Percentiles rank a stretch among this genome's conserved stretches.
Evolutionary conservation across 148 eudicot genomes (phyloP).

Genomic region (Chenopodium quinoa): DNA sequence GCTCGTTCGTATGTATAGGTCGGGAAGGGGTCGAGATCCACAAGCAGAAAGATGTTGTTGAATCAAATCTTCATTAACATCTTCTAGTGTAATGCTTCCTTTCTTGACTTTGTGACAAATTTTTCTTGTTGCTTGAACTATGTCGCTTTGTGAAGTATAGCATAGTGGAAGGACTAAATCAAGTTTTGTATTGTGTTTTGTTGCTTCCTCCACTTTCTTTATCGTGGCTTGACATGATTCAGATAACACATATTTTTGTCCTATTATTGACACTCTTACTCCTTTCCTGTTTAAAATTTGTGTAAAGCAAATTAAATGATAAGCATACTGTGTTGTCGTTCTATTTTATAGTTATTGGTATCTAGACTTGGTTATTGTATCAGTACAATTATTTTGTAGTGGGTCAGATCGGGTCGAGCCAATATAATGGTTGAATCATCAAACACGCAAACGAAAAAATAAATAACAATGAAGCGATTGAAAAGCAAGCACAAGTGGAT

Average conservation of each 20-base stretch:
- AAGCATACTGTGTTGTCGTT: no score
- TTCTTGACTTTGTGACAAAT: slow-evolving; percentile 5
- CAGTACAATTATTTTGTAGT: no score
- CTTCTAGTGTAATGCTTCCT: neutral
- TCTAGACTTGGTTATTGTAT: no score
- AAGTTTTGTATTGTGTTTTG: slow-evolving; percentile 6
- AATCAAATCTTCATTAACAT: slow-evolving; percentile 3
- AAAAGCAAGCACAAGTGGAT: no score
- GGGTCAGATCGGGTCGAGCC: no score
- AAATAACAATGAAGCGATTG: no score
- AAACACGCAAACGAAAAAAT: no score
- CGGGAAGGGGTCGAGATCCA: neutral
- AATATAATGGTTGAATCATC: no score
- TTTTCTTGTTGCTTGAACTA: no score
- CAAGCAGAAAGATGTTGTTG: neutral
- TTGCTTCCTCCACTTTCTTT: neutral
- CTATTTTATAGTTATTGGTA: no score
- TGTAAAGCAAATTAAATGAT: no score
- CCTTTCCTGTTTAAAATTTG: slow-evolving; percentile 6
- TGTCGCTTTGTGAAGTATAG: slow-evolving; percentile 12
- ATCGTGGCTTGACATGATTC: neutral
- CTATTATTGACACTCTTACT: slow-evolving; percentile 5
- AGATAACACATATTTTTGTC: neutral
- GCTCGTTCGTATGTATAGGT: slow-evolving; percentile 20
- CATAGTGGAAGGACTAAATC: neutral